phyloP scores from a whole-genome alignment of 345 rosid genomes.

The Salix udensis region DNA sequence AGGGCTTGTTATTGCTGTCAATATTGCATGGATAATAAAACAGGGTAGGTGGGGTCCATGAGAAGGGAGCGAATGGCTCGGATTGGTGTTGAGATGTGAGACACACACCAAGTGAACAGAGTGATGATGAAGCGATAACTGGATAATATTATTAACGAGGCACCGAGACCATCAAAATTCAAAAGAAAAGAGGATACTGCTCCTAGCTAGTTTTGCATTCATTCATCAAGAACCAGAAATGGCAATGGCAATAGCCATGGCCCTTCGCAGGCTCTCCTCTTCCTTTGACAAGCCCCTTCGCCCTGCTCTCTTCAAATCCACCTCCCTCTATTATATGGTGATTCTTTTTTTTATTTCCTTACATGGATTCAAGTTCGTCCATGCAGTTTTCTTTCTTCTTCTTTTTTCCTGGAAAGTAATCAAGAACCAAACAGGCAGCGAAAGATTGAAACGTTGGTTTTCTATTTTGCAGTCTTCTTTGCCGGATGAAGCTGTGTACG shows the following conservation, averaged over 20 bases:
- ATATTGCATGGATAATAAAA: too few species aligned
- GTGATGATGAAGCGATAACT: neutral
- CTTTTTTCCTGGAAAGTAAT: neutral
- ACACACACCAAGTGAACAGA: neutral
- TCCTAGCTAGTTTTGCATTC: slow-evolving; percentile 13
- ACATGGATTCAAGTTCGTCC: too few species aligned
- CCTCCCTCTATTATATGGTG: slow-evolving; percentile 67
- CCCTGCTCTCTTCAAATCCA: slow-evolving; percentile 56
- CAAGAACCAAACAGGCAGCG: neutral
- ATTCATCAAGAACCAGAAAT: slow-evolving; percentile 28
- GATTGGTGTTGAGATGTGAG: neutral
- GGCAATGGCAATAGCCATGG: slow-evolving; percentile 76
- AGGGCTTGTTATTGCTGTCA: too few species aligned
- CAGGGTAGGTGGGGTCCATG: neutral
- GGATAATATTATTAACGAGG: too few species aligned
- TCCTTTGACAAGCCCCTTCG: slow-evolving; percentile 72
- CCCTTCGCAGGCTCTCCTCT: slow-evolving; percentile 90
- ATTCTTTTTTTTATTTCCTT: neutral
- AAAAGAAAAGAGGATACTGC: neutral
- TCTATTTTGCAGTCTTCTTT: slow-evolving; percentile 59
- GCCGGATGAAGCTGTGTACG: slow-evolving; percentile 89
- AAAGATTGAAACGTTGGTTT: neutral
- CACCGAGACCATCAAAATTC: neutral
- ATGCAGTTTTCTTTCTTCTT: neutral
- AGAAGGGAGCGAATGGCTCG: neutral